Conservation (phyloP, 257 asterid species). For the Ehretia macrophylla region DNA sequence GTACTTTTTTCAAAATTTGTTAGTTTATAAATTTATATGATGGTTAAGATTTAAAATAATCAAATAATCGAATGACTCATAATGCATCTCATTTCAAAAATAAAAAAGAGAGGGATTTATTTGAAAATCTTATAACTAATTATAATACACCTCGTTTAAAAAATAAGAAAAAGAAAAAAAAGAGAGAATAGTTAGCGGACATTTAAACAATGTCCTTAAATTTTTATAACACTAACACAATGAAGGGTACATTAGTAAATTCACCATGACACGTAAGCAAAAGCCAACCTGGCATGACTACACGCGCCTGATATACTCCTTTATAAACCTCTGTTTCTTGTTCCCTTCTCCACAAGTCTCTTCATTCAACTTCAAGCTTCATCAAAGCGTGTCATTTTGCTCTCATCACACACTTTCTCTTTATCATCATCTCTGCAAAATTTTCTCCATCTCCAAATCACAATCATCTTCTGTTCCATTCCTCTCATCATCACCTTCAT, state of each 20-base stretch:
- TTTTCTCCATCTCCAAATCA: neutral
- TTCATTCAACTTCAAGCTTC: conserved; percentile 8
- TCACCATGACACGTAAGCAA: conserved; percentile 18
- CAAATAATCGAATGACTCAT: no score
- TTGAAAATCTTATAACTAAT: no score
- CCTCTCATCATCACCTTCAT: neutral
- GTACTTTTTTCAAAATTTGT: no score
- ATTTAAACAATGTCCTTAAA: neutral
- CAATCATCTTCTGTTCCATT: neutral
- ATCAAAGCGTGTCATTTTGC: neutral
- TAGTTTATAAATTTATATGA: no score
- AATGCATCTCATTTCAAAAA: no score
- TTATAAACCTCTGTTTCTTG: conserved; percentile 5
- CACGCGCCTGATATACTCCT: conserved; percentile 17
- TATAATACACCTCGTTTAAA: no score
- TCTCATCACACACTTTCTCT: conserved; percentile 10
- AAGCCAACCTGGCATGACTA: conserved; percentile 1
- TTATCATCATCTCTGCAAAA: neutral
- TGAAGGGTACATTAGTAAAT: neutral
- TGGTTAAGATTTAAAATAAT: no score
- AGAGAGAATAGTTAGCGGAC: no score
- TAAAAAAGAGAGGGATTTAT: no score
- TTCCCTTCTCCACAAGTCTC: conserved; percentile 4
- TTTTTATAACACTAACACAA: no score
- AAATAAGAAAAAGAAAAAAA: no score